Conservation (phyloP, 2,329 filamentous ascomycete genomes). For the Exophiala mesophila region DNA sequence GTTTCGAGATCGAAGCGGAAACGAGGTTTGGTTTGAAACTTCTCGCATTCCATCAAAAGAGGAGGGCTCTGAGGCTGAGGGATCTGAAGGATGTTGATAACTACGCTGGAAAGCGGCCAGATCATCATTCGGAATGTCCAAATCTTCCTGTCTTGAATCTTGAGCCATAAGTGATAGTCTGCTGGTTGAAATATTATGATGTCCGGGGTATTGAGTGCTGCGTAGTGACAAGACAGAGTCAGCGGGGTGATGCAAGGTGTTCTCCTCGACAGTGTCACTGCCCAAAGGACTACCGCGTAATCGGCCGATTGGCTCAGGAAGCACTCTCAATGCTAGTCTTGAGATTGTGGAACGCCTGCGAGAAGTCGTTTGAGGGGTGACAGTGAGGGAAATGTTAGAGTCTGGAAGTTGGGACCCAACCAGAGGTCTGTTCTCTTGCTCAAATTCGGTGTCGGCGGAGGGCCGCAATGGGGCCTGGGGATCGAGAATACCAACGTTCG, state of each 20-base stretch:
- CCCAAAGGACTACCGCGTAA: slow-evolving; percentile 42
- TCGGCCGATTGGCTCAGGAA: slow-evolving; percentile 44
- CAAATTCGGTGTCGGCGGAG: slow-evolving; percentile 31
- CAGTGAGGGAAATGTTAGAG: slow-evolving; percentile 23
- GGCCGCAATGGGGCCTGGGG: slow-evolving; percentile 9
- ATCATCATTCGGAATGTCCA: no score
- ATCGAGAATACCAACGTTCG: slow-evolving; percentile 1
- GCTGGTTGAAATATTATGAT: slow-evolving; percentile 13
- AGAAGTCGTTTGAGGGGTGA: slow-evolving; percentile 29
- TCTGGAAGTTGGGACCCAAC: slow-evolving; percentile 30
- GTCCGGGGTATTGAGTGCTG: no score
- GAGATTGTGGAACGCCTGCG: slow-evolving; percentile 45
- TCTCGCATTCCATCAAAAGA: slow-evolving; percentile 25
- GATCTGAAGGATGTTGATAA: no score
- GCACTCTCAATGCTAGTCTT: slow-evolving; percentile 42
- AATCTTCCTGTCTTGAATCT: no score
- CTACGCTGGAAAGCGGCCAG: no score
- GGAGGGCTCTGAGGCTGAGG: not conserved
- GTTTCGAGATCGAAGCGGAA: slow-evolving; percentile 22
- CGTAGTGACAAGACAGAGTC: not conserved
- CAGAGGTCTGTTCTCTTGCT: slow-evolving; percentile 36
- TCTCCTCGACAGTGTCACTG: slow-evolving; percentile 42
- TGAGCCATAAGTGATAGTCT: slow-evolving; percentile 26
- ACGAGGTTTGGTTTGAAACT: slow-evolving; percentile 21
- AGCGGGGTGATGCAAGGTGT: slow-evolving; percentile 33